Base-by-base conservation (phyloP, 352 stramenopile species). In the Globisporangium apiculatum region DNA sequence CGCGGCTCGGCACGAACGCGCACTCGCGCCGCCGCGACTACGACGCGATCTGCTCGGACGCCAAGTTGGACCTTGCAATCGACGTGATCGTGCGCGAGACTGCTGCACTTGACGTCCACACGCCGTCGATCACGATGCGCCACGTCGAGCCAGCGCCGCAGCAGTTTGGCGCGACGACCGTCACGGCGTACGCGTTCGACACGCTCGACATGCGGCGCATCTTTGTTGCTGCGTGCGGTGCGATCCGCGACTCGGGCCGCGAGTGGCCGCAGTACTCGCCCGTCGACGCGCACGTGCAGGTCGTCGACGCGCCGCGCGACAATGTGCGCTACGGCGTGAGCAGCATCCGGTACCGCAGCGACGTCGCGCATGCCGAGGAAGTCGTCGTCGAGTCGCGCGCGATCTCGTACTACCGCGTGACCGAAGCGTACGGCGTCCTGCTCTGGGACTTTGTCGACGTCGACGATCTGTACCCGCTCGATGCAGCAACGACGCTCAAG, bases 11-110 rank as follows among this genome's bases (percentile, higher is more conserved):
- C 14, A 65, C 48, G 42, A 72, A 69, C 40, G 37, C 58, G n/a
- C 66, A 64, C 11, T 63, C 69, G n/a, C 72, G 76, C 8, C 50
- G 50, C 36, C 74, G 73, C 11, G 76, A 86, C 61, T 79, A 72
- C 58, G 58, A 81, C 24, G 52, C 57, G 18, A 67, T 82, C 17
- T 83, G 76, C 55, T 64, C 50, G 9, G 66, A 73, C 51, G 68
- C 64, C 0, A 86, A 86, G 62, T 59, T 81, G 0, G 68, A 84
- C 7, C 64, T 86, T 60, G 76, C 76, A 14, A 65, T 73, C 1
- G 67, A 84, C 10, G 72, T 86, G 45, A 57, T 87, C 31, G 62
- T 72, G 42, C 71, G 68, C 10, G 73, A 87, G 64, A 87, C 76
- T 0, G 58, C 74, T 15, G 57, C 61, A 7, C 67, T 72, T 18